A percentile compares a stretch with the other conserved stretches of the same genome.
phyloP scores from a whole-genome alignment of 345 rosid genomes.

The Hypericum perforatum region DNA sequence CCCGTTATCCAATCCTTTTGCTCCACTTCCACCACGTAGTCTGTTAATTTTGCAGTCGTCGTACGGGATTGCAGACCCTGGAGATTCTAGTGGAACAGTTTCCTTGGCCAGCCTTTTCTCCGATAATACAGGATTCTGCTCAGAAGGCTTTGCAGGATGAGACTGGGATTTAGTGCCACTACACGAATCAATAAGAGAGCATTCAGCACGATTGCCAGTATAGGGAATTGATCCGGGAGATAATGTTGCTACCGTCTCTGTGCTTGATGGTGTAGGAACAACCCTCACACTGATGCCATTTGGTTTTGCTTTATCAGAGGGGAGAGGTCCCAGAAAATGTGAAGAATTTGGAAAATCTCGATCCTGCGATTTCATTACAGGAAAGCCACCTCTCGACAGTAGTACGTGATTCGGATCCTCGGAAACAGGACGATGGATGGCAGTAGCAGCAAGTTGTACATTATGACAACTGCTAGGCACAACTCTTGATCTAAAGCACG shows the following conservation, averaged over 20 bases:
- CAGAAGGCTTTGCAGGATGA: constrained; percentile 24
- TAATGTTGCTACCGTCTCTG: constrained; percentile 19
- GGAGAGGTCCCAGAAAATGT: constrained; percentile 52
- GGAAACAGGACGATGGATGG: constrained; percentile 13
- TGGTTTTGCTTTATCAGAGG: constrained; percentile 35
- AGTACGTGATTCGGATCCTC: constrained; percentile 16
- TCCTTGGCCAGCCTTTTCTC: constrained; percentile 27
- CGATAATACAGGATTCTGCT: constrained; percentile 24
- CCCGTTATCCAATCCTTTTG: constrained; percentile 30
- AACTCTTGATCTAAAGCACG: constrained; percentile 32
- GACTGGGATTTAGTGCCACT: constrained; percentile 19
- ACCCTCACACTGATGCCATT: constrained; percentile 20
- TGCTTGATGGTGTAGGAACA: constrained; percentile 16
- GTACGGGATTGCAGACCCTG: constrained; percentile 27
- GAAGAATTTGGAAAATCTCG: constrained; percentile 48
- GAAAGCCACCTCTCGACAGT: constrained; percentile 13
- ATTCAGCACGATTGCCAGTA: constrained; percentile 14
- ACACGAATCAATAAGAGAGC: constrained; percentile 9
- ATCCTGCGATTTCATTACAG: constrained; percentile 29
- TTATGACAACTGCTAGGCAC: constrained; percentile 22
- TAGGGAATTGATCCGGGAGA: constrained; percentile 24
- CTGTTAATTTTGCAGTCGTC: constrained; percentile 22
- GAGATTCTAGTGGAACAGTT: constrained; percentile 21
- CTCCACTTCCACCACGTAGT: constrained; percentile 21
- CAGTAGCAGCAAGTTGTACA: constrained; percentile 3